These are phyloP conservation scores for Dendrocalamus sinicus DNA, from an alignment of 176 grass and related monocot species.

Conservation along the genomic window DNA sequence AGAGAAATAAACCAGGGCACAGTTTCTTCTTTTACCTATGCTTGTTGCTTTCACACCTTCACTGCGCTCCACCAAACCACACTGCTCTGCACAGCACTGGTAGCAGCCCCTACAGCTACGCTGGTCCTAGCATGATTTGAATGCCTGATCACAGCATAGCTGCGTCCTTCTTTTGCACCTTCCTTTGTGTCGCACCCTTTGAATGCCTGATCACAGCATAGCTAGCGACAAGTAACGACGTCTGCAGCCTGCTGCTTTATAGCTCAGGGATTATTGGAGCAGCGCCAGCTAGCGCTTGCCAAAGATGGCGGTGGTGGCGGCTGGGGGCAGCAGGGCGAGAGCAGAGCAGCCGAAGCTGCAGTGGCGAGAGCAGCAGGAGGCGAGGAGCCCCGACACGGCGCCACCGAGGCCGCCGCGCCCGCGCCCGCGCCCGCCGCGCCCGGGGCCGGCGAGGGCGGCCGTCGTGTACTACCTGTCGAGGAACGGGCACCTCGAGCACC, in stretches of 20 bases:
- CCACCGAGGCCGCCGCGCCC: conserved; percentile 37
- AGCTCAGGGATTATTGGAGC: not conserved
- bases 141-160: conserved; percentile 43
- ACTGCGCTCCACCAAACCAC: conserved; percentile 10
- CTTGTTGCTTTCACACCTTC: conserved; percentile 10
- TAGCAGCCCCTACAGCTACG: conserved; percentile 5
- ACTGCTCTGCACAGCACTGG: not conserved
- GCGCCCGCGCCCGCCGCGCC: not conserved
- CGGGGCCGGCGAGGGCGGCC: conserved; percentile 47
- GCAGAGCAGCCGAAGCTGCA: conserved; percentile 44
- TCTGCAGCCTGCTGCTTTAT: conserved; percentile 13
- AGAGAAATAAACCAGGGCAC: not conserved
- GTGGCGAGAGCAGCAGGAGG: conserved; percentile 56
- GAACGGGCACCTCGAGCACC: conserved; percentile 85
- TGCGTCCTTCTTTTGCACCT: conserved; percentile 48
- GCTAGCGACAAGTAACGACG: not conserved
- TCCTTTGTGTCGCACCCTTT: conserved; percentile 59
- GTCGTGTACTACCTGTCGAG: conserved; percentile 93
- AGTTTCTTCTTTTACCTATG: not conserved
- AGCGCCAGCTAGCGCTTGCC: not conserved
- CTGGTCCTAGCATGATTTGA: conserved; percentile 52
- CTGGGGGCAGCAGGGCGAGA: conserved; percentile 16
- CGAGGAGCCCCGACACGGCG: conserved; percentile 55
- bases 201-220: too few species aligned
- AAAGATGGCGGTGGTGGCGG: conserved; percentile 38